phyloP scores from a whole-genome alignment of 1,139 yeast genomes.

The Suhomyces yuchorum region DNA sequence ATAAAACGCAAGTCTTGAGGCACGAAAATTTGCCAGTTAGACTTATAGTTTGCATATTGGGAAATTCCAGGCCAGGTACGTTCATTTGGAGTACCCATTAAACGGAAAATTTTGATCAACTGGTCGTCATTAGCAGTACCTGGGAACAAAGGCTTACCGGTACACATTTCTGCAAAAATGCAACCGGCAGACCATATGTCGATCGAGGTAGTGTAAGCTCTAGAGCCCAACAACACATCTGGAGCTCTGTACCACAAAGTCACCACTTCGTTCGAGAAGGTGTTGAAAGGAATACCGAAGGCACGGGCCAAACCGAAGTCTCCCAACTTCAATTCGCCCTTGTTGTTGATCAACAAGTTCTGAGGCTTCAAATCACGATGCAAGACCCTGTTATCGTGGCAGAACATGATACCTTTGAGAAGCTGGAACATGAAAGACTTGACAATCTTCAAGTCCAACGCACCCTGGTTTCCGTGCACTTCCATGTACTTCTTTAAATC shows the following conservation, averaged over 20 bases:
- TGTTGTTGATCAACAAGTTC: conserved; percentile 79
- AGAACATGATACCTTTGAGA: conserved; percentile 85
- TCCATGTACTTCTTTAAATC: conserved; percentile 96
- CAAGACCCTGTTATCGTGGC: conserved; percentile 92
- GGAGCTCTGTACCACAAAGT: conserved; percentile 99
- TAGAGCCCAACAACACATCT: conserved; percentile 90
- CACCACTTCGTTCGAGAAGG: conserved; percentile 96
- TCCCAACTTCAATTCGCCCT: conserved; percentile 92
- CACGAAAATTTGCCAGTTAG: conserved; percentile 73
- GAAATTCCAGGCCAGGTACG: conserved; percentile 95
- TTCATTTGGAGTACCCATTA: conserved; percentile 97
- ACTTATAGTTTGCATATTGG: conserved; percentile 79
- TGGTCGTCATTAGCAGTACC: conserved; percentile 97
- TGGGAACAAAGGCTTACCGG: conserved; percentile 96
- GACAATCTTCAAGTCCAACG: conserved; percentile 74
- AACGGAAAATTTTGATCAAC: conserved; percentile 79
- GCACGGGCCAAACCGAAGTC: conserved; percentile 98
- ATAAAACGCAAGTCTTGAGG: conserved; percentile 82
- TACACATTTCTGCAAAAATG: conserved; percentile 95
- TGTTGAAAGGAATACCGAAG: conserved; percentile 96
- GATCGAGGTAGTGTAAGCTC: conserved; percentile 92
- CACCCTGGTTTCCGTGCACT: conserved; percentile 77
- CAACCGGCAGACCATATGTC: conserved; percentile 99
- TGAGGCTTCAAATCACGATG: conserved; percentile 97
- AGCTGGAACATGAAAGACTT: conserved; percentile 93